These are phyloP conservation scores for Morella rubra DNA, from an alignment of 306 rosid species.

Conservation along the genomic window DNA sequence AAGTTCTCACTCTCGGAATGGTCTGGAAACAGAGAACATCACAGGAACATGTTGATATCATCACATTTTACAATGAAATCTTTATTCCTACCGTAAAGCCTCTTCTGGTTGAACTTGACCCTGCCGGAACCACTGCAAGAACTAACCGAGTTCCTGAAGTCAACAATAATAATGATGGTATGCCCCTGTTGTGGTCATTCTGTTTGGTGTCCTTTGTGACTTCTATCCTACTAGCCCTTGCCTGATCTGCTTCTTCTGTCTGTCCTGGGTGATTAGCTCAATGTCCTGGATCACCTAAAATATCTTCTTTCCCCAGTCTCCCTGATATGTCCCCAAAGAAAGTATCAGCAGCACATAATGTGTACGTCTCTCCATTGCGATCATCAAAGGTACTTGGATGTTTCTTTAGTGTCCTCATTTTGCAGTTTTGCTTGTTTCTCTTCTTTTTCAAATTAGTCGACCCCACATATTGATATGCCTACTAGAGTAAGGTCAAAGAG, in stretches of 20 bases:
- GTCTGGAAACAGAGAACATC: slow-evolving; percentile 62
- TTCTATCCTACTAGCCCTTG: slow-evolving; percentile 17
- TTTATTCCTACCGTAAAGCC: slow-evolving; percentile 89
- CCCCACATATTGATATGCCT: slow-evolving; percentile 4
- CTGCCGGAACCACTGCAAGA: slow-evolving; percentile 59
- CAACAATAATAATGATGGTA: slow-evolving; percentile 67
- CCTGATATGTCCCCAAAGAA: slow-evolving; percentile 99
- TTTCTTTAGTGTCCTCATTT: slow-evolving; percentile 10
- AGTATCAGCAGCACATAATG: slow-evolving; percentile 91
- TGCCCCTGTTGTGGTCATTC: slow-evolving; percentile 16
- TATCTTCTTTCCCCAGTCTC: slow-evolving; percentile 85
- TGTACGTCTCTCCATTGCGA: slow-evolving; percentile 92
- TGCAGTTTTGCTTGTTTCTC: slow-evolving; percentile 11
- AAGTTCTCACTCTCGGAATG: slow-evolving; percentile 33
- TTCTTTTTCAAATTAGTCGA: slow-evolving; percentile 1
- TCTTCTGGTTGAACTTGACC: slow-evolving; percentile 87
- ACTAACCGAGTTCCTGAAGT: slow-evolving; percentile 60
- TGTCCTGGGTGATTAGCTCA: slow-evolving; percentile 51
- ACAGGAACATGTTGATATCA: slow-evolving; percentile 88
- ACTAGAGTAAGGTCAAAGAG: slow-evolving; percentile 11
- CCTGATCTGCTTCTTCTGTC: slow-evolving; percentile 23
- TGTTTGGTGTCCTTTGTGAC: slow-evolving; percentile 16
- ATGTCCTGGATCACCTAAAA: slow-evolving; percentile 92
- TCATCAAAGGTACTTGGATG: slow-evolving; percentile 78
- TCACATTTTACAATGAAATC: slow-evolving; percentile 80